Percentiles rank a stretch among this genome's conserved stretches.
Evolutionary conservation across 371 early-diverging fungal genomes (phyloP).

Genomic region (Mucor velutinosus): DNA sequence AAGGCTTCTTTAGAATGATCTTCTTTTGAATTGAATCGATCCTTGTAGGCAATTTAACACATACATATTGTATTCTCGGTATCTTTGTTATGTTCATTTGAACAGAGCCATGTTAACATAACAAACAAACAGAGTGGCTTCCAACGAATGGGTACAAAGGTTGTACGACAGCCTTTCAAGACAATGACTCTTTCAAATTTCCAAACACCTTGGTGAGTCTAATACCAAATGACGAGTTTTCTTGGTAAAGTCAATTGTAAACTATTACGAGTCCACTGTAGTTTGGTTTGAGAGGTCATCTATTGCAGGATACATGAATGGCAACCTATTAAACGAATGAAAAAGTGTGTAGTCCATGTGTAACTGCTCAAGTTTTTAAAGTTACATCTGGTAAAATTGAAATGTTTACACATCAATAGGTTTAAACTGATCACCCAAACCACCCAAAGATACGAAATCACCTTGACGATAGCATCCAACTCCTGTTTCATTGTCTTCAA

Average conservation of each 20-base stretch:
- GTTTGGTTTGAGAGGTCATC: background rate
- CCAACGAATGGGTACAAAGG: background rate
- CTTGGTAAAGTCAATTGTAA: background rate
- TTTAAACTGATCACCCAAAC: too few species aligned
- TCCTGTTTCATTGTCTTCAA: background rate
- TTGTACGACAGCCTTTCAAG: background rate
- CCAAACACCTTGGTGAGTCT: background rate
- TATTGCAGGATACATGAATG: background rate
- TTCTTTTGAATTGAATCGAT: background rate
- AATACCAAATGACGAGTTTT: background rate
- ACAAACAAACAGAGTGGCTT: background rate
- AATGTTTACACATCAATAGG: background rate
- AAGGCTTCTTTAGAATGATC: background rate
- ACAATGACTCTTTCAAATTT: background rate
- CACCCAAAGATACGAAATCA: too few species aligned
- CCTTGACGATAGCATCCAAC: too few species aligned
- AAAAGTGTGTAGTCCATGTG: background rate
- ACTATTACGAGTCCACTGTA: background rate
- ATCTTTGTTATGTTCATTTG: too few species aligned
- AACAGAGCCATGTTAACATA: too few species aligned
- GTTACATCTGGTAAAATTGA: background rate
- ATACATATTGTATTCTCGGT: too few species aligned
- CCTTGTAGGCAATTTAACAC: too few species aligned
- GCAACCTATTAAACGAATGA: background rate
- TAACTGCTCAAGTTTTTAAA: background rate